These are phyloP conservation scores for Pulicaria dysenterica DNA, from an alignment of 129 eudicot species.

Conservation along the genomic window DNA sequence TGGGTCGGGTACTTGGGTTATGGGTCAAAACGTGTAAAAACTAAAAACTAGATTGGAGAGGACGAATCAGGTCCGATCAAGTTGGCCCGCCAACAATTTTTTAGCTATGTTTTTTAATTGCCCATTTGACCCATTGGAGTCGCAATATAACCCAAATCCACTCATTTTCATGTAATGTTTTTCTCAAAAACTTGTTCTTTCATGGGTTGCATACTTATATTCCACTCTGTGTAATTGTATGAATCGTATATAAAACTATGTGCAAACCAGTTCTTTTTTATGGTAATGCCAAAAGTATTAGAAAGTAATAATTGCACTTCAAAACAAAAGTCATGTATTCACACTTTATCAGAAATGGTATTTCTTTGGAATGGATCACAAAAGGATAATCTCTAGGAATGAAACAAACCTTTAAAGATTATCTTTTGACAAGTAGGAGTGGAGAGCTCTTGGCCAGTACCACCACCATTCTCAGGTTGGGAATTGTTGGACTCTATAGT, in stretches of 20 bases:
- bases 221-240: neutral
- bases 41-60: neutral
- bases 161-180: neutral
- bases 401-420: slow-evolving; percentile 60
- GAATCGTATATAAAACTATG: neutral
- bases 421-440: slow-evolving; percentile 52
- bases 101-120: neutral
- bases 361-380: neutral
- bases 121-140: neutral
- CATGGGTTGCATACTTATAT: no score
- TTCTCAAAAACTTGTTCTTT: no score
- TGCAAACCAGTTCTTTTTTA: neutral
- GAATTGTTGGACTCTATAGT: slow-evolving; percentile 51
- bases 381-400: neutral
- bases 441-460: slow-evolving; percentile 39
- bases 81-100: neutral
- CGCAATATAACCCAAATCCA: neutral
- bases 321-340: neutral
- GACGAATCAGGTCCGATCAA: neutral
- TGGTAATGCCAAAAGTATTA: no score
- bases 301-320: no score
- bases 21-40: neutral
- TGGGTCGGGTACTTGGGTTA: neutral
- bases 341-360: neutral
- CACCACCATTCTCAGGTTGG: slow-evolving; percentile 39